These are phyloP conservation scores for Allium fistulosum DNA, from an alignment of 106 monocot genomes.

Conservation along the genomic window DNA sequence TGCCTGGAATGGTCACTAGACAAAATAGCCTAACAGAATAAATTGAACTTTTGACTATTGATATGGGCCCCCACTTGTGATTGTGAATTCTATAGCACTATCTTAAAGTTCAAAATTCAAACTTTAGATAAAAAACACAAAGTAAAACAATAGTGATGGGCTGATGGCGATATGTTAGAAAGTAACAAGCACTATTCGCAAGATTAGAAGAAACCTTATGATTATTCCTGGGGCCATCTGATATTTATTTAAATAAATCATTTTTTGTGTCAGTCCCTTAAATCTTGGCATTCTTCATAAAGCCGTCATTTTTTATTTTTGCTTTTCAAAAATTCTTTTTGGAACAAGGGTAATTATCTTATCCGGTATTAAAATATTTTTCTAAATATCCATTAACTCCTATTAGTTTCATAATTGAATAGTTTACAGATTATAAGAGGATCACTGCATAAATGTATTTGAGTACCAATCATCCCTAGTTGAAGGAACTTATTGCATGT, in stretches of 20 bases:
- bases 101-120: slow-evolving; percentile 1
- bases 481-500: not conserved
- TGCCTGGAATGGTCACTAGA: not conserved
- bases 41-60: too few relatives aligned
- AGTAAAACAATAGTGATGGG: not conserved
- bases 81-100: not conserved
- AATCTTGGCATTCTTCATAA: too few relatives aligned
- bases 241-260: not conserved
- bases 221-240: not conserved
- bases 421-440: too few relatives aligned
- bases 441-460: not conserved
- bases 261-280: too few relatives aligned
- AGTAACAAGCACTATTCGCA: slow-evolving; percentile 8
- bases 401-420: too few relatives aligned
- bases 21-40: not conserved
- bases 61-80: not conserved
- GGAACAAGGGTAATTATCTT: too few relatives aligned
- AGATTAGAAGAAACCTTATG: not conserved
- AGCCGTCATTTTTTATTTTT: too few relatives aligned
- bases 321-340: too few relatives aligned
- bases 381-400: too few relatives aligned
- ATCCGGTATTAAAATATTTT: too few relatives aligned
- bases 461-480: not conserved
- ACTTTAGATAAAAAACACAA: not conserved
- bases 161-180: not conserved